A percentile compares a stretch with the other conserved stretches of the same genome.
Conservation (phyloP, 371 early-diverging fungal species). For the Sporodiniella umbellata region DNA sequence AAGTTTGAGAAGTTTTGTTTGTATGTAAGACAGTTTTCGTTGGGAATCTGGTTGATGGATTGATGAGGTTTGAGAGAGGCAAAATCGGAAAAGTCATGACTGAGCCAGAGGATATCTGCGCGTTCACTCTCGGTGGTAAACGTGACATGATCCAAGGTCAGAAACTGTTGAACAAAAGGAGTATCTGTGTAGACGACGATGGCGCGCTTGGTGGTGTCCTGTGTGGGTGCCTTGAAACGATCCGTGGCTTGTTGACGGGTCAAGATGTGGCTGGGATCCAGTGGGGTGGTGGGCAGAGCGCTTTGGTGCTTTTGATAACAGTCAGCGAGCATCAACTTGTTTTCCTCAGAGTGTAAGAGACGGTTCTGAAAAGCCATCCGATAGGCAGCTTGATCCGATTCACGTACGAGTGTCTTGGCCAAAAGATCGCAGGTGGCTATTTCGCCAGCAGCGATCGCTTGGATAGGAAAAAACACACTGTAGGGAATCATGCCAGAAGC, state of each 20-base stretch:
- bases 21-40: conserved; percentile 51
- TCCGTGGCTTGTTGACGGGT: conserved; percentile 4
- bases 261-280: not conserved
- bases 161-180: conserved; percentile 47
- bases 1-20: conserved; percentile 51
- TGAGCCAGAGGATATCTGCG: conserved; percentile 56
- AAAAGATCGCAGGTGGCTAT: conserved; percentile 49
- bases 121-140: conserved; percentile 38
- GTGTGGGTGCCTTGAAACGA: conserved; percentile 12
- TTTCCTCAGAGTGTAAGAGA: conserved; percentile 22
- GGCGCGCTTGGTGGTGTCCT: conserved; percentile 7
- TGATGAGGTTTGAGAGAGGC: conserved; percentile 46
- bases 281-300: not conserved
- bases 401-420: conserved; percentile 41
- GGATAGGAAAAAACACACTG: conserved; percentile 57
- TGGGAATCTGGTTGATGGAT: conserved; percentile 50
- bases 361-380: conserved; percentile 43
- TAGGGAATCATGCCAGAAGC: conserved; percentile 52
- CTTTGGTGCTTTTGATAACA: conserved; percentile 22
- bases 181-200: conserved; percentile 25
- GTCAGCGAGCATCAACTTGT: conserved; percentile 26
- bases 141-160: conserved; percentile 44
- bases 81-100: conserved; percentile 49
- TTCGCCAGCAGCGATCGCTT: conserved; percentile 49
- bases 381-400: conserved; percentile 46